Percentiles rank a stretch among this genome's conserved stretches.
Conservation (phyloP, 306 rosid genomes). For the Cicer bijugum region DNA sequence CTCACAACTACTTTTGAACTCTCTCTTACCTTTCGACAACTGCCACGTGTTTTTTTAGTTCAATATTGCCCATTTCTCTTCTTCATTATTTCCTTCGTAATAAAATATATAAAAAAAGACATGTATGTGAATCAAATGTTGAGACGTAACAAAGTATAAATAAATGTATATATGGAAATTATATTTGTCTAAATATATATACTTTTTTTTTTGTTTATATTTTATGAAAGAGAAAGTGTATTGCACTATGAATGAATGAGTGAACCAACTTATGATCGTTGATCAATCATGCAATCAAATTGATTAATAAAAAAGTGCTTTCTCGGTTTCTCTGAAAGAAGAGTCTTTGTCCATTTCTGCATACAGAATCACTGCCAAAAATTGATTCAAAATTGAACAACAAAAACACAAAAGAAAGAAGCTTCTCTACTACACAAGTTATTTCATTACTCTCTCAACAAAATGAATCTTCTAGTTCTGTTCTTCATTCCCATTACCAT, state of each 20-base stretch:
- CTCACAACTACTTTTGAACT: conserved; percentile 46
- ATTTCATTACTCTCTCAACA: not conserved
- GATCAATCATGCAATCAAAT: conserved; percentile 2
- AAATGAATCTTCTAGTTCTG: conserved; percentile 56
- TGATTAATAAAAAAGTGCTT: conserved; percentile 54
- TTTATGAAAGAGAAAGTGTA: too few relatives aligned
- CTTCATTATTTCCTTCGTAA: not conserved
- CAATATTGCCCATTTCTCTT: conserved; percentile 23
- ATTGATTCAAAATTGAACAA: conserved; percentile 46
- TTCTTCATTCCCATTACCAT: conserved; percentile 50
- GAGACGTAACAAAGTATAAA: too few relatives aligned
- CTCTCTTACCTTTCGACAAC: conserved; percentile 48
- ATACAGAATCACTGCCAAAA: conserved; percentile 38
- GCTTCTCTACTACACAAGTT: conserved; percentile 49
- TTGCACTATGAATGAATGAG: not conserved
- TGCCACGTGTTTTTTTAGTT: conserved; percentile 60
- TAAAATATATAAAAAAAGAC: too few relatives aligned
- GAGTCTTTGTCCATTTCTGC: conserved; percentile 57
- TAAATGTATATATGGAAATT: too few relatives aligned
- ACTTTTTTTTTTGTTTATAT: too few relatives aligned
- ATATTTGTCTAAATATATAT: too few relatives aligned
- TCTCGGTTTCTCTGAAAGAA: conserved; percentile 67
- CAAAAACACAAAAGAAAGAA: conserved; percentile 27
- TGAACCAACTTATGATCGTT: not conserved
- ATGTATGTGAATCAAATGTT: too few relatives aligned